Conservation (phyloP, 208 protist species). For the Wallacemonas sp. region DNA sequence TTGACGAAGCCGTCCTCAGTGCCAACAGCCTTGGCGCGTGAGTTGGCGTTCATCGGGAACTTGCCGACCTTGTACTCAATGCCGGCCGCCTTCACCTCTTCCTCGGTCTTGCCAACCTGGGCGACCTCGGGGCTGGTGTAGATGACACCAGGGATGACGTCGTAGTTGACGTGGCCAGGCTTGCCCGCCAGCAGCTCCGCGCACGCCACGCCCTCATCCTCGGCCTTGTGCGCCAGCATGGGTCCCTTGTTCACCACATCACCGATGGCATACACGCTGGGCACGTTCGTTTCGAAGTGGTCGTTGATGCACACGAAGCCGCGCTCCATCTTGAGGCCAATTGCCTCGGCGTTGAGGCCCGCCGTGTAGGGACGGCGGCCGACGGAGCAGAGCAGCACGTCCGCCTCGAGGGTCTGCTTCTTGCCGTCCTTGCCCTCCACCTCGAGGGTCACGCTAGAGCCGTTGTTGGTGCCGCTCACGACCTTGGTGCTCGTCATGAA, state of each 20-base stretch:
- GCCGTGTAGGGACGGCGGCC: constrained; percentile 96
- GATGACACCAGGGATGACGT: constrained; percentile 98
- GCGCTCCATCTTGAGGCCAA: constrained; percentile 88
- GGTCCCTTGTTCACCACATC: constrained; percentile 97
- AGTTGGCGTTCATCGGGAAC: constrained; percentile 99
- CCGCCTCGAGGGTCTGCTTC: constrained; percentile 79
- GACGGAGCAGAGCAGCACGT: constrained; percentile 96
- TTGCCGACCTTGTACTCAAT: constrained; percentile 96
- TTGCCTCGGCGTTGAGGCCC: constrained; percentile 92
- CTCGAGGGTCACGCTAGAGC: constrained; percentile 76
- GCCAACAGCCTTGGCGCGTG: constrained; percentile 94
- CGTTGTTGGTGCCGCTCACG: constrained; percentile 70
- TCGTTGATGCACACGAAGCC: constrained; percentile 95
- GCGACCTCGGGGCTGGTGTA: constrained; percentile 99
- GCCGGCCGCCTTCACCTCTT: constrained; percentile 93
- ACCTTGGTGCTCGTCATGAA: constrained; percentile 93
- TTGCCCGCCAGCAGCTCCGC: constrained; percentile 94
- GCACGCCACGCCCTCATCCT: constrained; percentile 97
- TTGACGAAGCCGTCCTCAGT: constrained; percentile 98
- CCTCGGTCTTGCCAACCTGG: constrained; percentile 97
- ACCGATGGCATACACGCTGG: constrained; percentile 98
- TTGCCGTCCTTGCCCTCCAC: constrained; percentile 92
- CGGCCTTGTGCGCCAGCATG: constrained; percentile 99
- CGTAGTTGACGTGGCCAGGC: constrained; percentile 97
- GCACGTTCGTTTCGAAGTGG: constrained; percentile 95